These are phyloP conservation scores for Macadamia tetraphylla DNA, from an alignment of 164 flowering plant species.

Conservation along the genomic window DNA sequence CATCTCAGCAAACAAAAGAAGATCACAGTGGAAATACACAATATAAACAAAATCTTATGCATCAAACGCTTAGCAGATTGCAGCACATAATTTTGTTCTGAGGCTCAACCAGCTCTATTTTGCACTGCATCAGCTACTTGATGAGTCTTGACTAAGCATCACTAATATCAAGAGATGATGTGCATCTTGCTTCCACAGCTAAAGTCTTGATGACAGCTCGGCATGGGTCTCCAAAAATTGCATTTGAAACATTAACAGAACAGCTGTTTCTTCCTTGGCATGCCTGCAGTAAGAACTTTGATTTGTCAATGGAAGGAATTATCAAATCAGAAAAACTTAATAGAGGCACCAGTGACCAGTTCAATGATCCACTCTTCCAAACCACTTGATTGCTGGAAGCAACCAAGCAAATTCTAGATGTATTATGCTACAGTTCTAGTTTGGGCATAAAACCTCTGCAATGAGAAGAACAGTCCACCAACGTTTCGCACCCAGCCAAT, in stretches of 20 bases:
- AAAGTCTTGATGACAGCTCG: conserved; percentile 52
- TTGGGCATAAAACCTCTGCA: too few relatives aligned
- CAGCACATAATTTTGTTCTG: too few relatives aligned
- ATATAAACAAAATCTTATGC: too few relatives aligned
- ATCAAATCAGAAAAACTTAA: not conserved
- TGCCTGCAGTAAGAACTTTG: conserved; percentile 35
- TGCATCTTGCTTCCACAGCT: conserved; percentile 68
- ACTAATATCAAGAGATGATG: conserved; percentile 21
- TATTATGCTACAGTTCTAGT: too few relatives aligned
- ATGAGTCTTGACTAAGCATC: conserved; percentile 17
- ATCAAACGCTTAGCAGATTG: too few relatives aligned
- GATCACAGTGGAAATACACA: too few relatives aligned
- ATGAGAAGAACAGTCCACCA: too few relatives aligned
- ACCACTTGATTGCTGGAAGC: not conserved
- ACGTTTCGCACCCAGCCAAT: not conserved
- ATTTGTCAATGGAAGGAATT: not conserved
- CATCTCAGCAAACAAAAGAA: too few relatives aligned
- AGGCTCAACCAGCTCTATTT: too few relatives aligned
- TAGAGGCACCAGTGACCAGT: not conserved
- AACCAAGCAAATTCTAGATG: too few relatives aligned
- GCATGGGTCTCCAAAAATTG: conserved; percentile 65
- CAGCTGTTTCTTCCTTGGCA: conserved; percentile 71
- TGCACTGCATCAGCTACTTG: conserved; percentile 3
- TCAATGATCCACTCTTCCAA: not conserved
- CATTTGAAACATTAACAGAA: conserved; percentile 46